Percentiles rank a stretch among this genome's conserved stretches.
Conservation (phyloP, 768 basidiomycete species). For the Lactarius deliciosus region DNA sequence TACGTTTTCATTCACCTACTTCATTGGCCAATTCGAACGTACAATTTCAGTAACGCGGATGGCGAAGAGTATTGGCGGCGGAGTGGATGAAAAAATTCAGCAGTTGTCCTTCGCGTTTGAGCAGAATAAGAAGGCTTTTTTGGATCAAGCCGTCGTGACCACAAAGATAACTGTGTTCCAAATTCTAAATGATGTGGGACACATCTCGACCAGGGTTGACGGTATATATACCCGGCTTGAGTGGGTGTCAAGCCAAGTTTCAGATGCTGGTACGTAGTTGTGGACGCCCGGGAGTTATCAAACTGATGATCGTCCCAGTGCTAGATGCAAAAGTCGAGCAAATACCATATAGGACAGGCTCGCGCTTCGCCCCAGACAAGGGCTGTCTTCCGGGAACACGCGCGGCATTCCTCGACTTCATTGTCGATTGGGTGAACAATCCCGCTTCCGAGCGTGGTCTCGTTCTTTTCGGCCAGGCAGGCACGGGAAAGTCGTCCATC, state of each 20-base stretch:
- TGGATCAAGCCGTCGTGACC: too few relatives aligned
- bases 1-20: too few relatives aligned
- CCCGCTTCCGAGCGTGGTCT: neutral
- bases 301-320: neutral
- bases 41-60: too few relatives aligned
- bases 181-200: too few relatives aligned
- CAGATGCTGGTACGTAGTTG: neutral
- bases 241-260: neutral
- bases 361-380: neutral
- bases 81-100: too few relatives aligned
- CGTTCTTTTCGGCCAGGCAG: conserved; percentile 4
- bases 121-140: too few relatives aligned
- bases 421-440: neutral
- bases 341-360: neutral
- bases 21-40: too few relatives aligned
- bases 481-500: neutral
- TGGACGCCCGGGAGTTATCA: neutral
- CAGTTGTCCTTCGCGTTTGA: too few relatives aligned
- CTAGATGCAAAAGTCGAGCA: neutral
- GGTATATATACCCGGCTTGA: neutral
- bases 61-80: too few relatives aligned
- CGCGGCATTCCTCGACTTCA: neutral
- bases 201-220: too few relatives aligned
- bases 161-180: too few relatives aligned
- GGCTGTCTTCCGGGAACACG: neutral